These are phyloP conservation scores for Debaryomyces hansenii DNA, from an alignment of 805 yeast genomes.

Conservation along the genomic window DNA sequence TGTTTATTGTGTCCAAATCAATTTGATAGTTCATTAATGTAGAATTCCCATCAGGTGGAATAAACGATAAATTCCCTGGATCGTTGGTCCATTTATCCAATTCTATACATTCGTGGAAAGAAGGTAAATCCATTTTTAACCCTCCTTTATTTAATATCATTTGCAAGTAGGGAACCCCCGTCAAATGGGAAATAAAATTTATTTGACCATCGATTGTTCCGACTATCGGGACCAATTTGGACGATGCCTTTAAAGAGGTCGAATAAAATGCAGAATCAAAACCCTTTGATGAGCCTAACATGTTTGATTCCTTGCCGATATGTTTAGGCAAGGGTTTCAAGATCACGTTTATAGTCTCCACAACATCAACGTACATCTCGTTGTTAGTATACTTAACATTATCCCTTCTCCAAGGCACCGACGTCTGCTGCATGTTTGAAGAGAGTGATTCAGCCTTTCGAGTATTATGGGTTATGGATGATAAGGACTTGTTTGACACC, in stretches of 20 bases:
- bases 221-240: slow-evolving; percentile 38
- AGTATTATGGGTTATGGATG: slow-evolving; percentile 14
- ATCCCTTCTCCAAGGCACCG: slow-evolving; percentile 75
- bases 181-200: slow-evolving; percentile 63
- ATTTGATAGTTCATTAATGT: slow-evolving; percentile 62
- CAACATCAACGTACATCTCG: slow-evolving; percentile 82
- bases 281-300: slow-evolving; percentile 23
- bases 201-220: slow-evolving; percentile 66
- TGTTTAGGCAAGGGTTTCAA: slow-evolving; percentile 32
- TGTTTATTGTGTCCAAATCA: slow-evolving; percentile 38
- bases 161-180: slow-evolving; percentile 74
- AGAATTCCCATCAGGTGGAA: slow-evolving; percentile 87
- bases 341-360: slow-evolving; percentile 62
- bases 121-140: slow-evolving; percentile 53
- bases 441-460: slow-evolving; percentile 6
- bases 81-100: slow-evolving; percentile 47
- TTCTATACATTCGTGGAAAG: slow-evolving; percentile 72
- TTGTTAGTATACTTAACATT: slow-evolving; percentile 73
- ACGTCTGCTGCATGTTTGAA: slow-evolving; percentile 23
- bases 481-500: slow-evolving; percentile 18
- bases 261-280: slow-evolving; percentile 31
- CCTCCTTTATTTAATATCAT: slow-evolving; percentile 49
- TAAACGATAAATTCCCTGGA: slow-evolving; percentile 57
- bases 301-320: slow-evolving; percentile 1
- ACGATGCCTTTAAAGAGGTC: slow-evolving; percentile 12